Base-by-base conservation (phyloP, 345 rosid genomes). In the Carallia brachiata region DNA sequence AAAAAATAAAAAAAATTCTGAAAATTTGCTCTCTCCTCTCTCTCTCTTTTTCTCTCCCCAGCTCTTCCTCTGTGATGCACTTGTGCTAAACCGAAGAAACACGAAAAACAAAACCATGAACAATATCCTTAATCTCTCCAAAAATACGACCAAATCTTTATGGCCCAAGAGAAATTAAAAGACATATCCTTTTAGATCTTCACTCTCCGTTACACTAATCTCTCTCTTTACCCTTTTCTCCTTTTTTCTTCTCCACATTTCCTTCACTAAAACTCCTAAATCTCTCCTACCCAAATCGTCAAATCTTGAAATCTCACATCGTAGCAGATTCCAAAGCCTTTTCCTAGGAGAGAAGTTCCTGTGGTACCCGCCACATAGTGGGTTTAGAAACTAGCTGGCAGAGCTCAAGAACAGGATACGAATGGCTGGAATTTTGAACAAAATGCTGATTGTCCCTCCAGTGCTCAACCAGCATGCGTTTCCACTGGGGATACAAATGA, bases 351-450 rank as follows among this genome's bases (percentile, higher is more conserved):
- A 83, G 67, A 88, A 69, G 27, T 92, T 90, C 77, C 83, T 92
- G 7, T 87, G 79, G 82, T 92, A 90, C 70, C 85, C 97, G 15
- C 97, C 97, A 0, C 99, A 92, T 80, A 95, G 97, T 65, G 97
- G 99, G 69, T 92, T 95, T 81, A 90, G 92, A 79, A 92, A 95
- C 79, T 97, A 95, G 89, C 84, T 92, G 0, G 87, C 95, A 3
- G 99, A 92, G 80, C 85, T 95, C 77, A 90, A 81, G 80, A 95
- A 95, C 52, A 97, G 90, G 27, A 36, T 86, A 68, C 30, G 87
- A 30, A 81, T 90, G 85, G 93, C 97, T 28, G 88, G 71, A 47
- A 84, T 92, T 63, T 77, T 95, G 62, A 90, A 95, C 68, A 88
- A 97, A 75, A 90, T 97, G 16, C 70, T 95, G 64, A 75, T 90